These are phyloP conservation scores for Lodderomyces elongisporus DNA, from an alignment of 1,139 yeast genomes.

Conservation along the genomic window DNA sequence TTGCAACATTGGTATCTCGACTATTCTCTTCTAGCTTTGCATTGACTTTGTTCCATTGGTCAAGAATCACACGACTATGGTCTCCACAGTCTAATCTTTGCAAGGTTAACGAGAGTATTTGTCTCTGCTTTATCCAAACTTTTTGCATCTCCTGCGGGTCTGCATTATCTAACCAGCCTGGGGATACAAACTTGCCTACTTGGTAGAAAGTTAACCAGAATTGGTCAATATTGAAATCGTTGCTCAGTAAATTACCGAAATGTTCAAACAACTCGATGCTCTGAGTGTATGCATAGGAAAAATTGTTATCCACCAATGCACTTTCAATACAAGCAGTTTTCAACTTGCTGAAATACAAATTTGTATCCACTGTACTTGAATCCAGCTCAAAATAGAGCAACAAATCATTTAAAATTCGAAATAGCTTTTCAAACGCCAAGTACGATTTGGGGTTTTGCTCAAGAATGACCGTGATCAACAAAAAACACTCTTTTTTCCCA, in stretches of 20 bases:
- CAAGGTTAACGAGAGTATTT: constrained; percentile 39
- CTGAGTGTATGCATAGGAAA: constrained; percentile 45
- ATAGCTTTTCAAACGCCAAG: constrained; percentile 40
- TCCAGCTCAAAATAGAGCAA: constrained; percentile 17
- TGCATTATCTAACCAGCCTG: constrained; percentile 36
- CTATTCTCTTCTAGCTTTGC: constrained; percentile 22
- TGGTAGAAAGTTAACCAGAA: constrained; percentile 62
- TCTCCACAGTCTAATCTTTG: constrained; percentile 21
- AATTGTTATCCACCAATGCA: constrained; percentile 51
- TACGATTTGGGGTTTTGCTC: constrained; percentile 56
- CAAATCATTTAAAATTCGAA: constrained; percentile 38
- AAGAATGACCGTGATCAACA: constrained; percentile 34
- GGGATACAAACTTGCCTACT: constrained; percentile 51
- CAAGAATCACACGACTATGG: constrained; percentile 28
- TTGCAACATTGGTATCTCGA: constrained; percentile 8
- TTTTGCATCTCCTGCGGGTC: constrained; percentile 11
- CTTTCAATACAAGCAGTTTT: constrained; percentile 54
- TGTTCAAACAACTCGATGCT: constrained; percentile 27
- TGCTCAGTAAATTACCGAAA: constrained; percentile 8
- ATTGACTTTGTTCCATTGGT: constrained; percentile 36
- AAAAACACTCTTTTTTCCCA: constrained; percentile 16
- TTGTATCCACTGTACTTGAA: constrained; percentile 1
- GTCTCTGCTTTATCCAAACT: constrained; percentile 39
- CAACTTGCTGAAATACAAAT: constrained; percentile 29
- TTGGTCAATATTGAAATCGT: constrained; percentile 25